Percentiles rank a stretch among this genome's conserved stretches.
Conservation (phyloP, 2,329 filamentous ascomycete genomes). For the Penicillium psychrosexuale region DNA sequence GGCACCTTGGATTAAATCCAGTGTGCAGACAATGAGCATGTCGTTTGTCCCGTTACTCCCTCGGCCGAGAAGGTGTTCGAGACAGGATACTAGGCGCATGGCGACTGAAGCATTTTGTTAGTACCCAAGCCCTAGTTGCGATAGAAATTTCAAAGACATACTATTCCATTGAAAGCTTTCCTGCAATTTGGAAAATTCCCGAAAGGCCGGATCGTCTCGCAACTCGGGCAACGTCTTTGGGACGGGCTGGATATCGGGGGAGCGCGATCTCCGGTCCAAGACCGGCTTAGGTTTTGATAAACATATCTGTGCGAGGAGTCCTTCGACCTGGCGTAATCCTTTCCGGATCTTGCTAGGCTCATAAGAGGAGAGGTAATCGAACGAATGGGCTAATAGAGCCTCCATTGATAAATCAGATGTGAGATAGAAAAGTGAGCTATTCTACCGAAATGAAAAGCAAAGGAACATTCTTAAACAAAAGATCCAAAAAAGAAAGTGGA, state of each 20-base stretch:
- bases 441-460: conserved; percentile 4
- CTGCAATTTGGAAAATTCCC: conserved; percentile 94
- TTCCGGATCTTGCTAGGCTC: conserved; percentile 88
- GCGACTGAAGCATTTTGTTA: conserved; percentile 55
- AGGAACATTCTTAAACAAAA: conserved; percentile 10
- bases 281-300: conserved; percentile 56
- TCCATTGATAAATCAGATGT: conserved; percentile 62
- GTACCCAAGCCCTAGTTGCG: neutral
- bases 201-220: conserved; percentile 79
- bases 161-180: conserved; percentile 97
- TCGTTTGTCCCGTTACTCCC: conserved; percentile 79
- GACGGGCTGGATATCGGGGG: conserved; percentile 42
- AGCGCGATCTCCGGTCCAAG: conserved; percentile 43
- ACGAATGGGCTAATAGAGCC: conserved; percentile 83
- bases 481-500: conserved; percentile 9
- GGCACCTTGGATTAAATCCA: conserved; percentile 85
- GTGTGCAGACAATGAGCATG: conserved; percentile 77
- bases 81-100: conserved; percentile 75
- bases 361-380: conserved; percentile 93
- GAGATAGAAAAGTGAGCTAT: conserved; percentile 3
- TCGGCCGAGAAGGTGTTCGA: conserved; percentile 82
- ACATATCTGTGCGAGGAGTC: conserved; percentile 90
- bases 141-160: conserved; percentile 32
- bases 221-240: conserved; percentile 67
- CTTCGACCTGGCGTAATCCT: conserved; percentile 89